Conservation (phyloP, 805 yeast genomes). For the Jamesozyma spencerorum region DNA sequence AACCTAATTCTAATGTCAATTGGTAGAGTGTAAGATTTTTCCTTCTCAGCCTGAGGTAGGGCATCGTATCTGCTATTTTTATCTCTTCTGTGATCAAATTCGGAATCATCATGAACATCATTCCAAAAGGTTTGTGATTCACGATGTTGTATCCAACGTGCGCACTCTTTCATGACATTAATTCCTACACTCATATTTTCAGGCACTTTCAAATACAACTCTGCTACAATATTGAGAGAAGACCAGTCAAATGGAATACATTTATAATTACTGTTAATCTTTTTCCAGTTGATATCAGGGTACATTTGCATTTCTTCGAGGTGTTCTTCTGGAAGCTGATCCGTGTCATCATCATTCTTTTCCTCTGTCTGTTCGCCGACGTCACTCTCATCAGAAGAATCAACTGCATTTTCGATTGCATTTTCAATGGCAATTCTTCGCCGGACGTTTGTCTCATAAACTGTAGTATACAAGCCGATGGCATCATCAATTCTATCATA, state of each 20-base stretch:
- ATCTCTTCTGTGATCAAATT: slow-evolving; percentile 66
- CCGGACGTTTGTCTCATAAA: slow-evolving; percentile 50
- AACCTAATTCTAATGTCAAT: slow-evolving; percentile 80
- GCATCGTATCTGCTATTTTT: slow-evolving; percentile 38
- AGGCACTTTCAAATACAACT: slow-evolving; percentile 50
- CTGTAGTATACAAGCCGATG: slow-evolving; percentile 54
- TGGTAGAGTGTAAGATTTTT: slow-evolving; percentile 47
- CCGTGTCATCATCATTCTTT: slow-evolving; percentile 14
- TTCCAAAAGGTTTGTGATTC: slow-evolving; percentile 41
- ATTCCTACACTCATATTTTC: slow-evolving; percentile 58
- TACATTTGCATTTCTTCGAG: slow-evolving; percentile 22
- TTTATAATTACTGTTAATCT: slow-evolving; percentile 21
- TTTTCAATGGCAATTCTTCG: slow-evolving; percentile 30
- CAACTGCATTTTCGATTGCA: slow-evolving; percentile 26
- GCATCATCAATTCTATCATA: slow-evolving; percentile 61
- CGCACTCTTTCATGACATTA: slow-evolving; percentile 53
- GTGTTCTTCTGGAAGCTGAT: slow-evolving; percentile 6
- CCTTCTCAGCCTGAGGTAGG: slow-evolving; percentile 32
- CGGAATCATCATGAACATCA: slow-evolving; percentile 54
- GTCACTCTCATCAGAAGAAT: slow-evolving; percentile 23
- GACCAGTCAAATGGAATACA: slow-evolving; percentile 75
- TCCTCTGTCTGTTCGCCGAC: slow-evolving; percentile 14
- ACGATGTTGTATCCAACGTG: slow-evolving; percentile 77
- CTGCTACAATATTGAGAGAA: slow-evolving; percentile 74
- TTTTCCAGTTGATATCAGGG: slow-evolving; percentile 25